Evolutionary conservation across 2,329 filamentous ascomycete genomes (phyloP), one percentile per base, ranked within the genome.

Genomic region (Claviceps cyperi): DNA sequence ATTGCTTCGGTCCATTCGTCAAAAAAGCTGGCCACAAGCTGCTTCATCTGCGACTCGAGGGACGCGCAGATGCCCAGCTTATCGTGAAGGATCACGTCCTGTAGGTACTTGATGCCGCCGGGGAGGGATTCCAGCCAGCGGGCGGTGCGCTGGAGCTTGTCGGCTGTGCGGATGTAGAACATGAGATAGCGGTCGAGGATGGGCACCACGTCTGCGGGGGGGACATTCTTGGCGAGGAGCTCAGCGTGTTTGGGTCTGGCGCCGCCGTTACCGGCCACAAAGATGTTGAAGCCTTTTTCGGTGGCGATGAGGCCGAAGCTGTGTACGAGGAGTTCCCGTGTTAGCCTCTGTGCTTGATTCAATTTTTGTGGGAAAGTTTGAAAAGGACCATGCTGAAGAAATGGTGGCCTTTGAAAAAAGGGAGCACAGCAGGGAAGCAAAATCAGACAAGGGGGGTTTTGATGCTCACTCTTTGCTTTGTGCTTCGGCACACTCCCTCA

Each of bases 231-330:
- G 52, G 86, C 87, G 1, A 95, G 76, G 2, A 95, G 74, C 58
- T 94, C 86, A 1, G 83, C 80, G 62, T 95, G 89, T 38, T 78
- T 74, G 4, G 89, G 89, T 57, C 86, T 91, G 15, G 87, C 87
- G 52, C 90, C 89, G 48, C 89, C 89, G 62, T 95, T 95, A 46
- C 89, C 89, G 36, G 77, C 89, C 1, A 95, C 86, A 58, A 89
- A 94, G 64, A 95, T 82, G 66, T 95, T 95, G 77, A 86, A 95
- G 32, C 89, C 89, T 59, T 92, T 94, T 54, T 94, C 88, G 0
- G 87, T 94, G 14, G 89, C 88, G 51, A 95, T 94, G 46, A 94
- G 78, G 21, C 89, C 89, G 58, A 95, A 95, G 61, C 81, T 85
- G 9, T 11, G 21, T 2, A 43, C 24, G 13, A 47, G 9, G 5